These are phyloP conservation scores for Podospora pseudocomata DNA, from an alignment of 495 filamentous ascomycete species.

Conservation along the genomic window DNA sequence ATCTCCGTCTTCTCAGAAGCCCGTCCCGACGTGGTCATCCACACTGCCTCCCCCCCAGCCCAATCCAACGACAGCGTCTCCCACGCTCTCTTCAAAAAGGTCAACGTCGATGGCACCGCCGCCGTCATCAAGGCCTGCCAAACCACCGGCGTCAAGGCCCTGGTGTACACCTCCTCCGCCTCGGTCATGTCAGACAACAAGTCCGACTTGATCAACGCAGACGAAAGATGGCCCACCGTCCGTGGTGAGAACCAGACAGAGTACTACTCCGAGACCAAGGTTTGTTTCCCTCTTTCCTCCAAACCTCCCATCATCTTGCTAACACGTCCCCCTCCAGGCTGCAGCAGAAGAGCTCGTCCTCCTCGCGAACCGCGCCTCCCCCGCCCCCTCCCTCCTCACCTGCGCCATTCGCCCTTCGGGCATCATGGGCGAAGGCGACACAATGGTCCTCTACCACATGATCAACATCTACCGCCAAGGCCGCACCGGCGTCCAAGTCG, in stretches of 20 bases:
- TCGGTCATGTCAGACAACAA: conserved; percentile 80
- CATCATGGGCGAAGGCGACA: conserved; percentile 88
- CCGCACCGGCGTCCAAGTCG: conserved; percentile 77
- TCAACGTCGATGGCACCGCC: conserved; percentile 89
- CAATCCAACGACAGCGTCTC: conserved; percentile 43
- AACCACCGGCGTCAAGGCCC: conserved; percentile 75
- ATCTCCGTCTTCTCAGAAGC: conserved; percentile 61
- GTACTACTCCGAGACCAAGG: conserved; percentile 90
- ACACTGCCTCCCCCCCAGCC: conserved; percentile 79
- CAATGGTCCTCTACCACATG: conserved; percentile 59
- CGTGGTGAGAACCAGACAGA: conserved; percentile 68
- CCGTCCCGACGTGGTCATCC: conserved; percentile 86
- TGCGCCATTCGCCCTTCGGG: conserved; percentile 79
- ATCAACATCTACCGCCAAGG: conserved; percentile 60
- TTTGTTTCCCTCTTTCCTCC: conserved; percentile 29
- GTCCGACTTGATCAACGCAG: conserved; percentile 80
- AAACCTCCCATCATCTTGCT: conserved; percentile 2
- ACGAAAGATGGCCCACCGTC: conserved; percentile 82
- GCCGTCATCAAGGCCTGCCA: conserved; percentile 72
- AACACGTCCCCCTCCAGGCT: conserved; percentile 51
- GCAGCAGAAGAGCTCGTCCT: conserved; percentile 83
- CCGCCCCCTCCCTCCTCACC: conserved; percentile 64
- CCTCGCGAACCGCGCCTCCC: conserved; percentile 68
- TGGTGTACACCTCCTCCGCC: conserved; percentile 92
- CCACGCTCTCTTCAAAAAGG: conserved; percentile 67